A percentile compares a stretch with the other conserved stretches of the same genome.
phyloP scores from a whole-genome alignment of 1,139 yeast genomes.

The Diutina scorzettiae region DNA sequence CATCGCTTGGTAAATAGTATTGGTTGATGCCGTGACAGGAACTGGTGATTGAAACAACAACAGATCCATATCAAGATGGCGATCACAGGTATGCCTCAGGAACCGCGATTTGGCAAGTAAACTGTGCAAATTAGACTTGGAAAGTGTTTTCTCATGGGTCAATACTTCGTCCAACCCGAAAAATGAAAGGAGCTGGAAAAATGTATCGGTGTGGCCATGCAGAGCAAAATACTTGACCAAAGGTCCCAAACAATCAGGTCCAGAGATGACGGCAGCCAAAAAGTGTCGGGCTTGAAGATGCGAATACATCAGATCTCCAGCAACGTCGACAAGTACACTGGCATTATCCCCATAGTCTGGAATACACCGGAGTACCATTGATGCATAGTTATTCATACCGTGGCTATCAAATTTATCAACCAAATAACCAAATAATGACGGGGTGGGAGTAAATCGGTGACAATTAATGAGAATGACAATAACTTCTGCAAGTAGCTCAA shows the following conservation, averaged over 20 bases:
- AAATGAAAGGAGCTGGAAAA: conserved; percentile 18
- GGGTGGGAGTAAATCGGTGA: not conserved
- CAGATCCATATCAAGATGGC: conserved; percentile 9
- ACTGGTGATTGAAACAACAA: conserved; percentile 10
- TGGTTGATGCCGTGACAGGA: conserved; percentile 12
- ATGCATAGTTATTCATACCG: not conserved
- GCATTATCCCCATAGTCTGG: not conserved
- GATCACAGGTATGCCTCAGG: conserved; percentile 7
- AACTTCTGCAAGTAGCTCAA: not conserved
- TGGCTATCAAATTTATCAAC: not conserved
- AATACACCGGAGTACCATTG: not conserved
- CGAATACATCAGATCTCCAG: conserved; percentile 12
- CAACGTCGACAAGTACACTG: conserved; percentile 9
- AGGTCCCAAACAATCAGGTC: conserved; percentile 19
- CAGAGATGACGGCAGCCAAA: conserved; percentile 13
- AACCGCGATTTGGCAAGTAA: conserved; percentile 22
- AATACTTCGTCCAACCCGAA: conserved; percentile 19
- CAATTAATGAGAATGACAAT: not conserved
- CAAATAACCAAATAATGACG: not conserved
- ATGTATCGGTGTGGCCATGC: conserved; percentile 13
- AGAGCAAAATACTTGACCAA: conserved; percentile 18
- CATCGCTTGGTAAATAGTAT: conserved; percentile 19
- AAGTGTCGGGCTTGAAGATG: conserved; percentile 12
- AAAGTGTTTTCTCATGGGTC: conserved; percentile 16
- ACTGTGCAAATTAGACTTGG: conserved; percentile 13